Evolutionary conservation across 208 protist genomes (phyloP).

Genomic region (Zelonia costaricensis): DNA sequence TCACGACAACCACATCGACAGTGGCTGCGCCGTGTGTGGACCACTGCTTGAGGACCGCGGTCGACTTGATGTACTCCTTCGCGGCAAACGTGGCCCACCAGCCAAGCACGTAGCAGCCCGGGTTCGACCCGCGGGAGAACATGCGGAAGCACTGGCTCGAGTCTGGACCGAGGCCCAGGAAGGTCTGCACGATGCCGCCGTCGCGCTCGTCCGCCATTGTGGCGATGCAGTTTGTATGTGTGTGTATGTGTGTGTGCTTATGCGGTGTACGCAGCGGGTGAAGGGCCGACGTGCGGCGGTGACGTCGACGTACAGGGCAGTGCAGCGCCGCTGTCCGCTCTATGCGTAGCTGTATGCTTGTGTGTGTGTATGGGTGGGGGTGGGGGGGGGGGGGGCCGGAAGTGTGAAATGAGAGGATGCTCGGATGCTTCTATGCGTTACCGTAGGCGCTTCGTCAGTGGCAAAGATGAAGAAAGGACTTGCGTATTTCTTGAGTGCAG

Average conservation of each 20-base stretch:
- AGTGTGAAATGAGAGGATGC: too few relatives aligned
- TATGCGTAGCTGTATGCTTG: too few relatives aligned
- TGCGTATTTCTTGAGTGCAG: too few relatives aligned
- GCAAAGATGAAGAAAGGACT: too few relatives aligned
- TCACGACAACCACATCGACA: constrained; percentile 74
- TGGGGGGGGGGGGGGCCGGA: too few relatives aligned
- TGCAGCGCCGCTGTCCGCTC: too few relatives aligned
- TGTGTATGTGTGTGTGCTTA: background rate
- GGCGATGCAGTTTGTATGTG: background rate
- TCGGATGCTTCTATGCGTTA: too few relatives aligned
- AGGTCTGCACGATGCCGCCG: constrained; percentile 57
- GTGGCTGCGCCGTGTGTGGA: background rate
- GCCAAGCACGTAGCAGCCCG: constrained; percentile 79
- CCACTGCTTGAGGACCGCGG: constrained; percentile 82
- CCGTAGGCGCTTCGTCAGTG: too few relatives aligned
- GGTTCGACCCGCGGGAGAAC: constrained; percentile 62
- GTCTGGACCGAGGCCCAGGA: constrained; percentile 61
- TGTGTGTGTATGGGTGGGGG: too few relatives aligned
- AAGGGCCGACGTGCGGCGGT: too few relatives aligned
- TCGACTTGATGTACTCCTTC: constrained; percentile 87
- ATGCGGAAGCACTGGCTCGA: constrained; percentile 70
- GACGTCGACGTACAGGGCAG: too few relatives aligned
- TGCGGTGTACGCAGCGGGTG: too few relatives aligned
- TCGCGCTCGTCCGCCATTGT: constrained; percentile 81
- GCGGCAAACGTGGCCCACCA: constrained; percentile 77